Evolutionary conservation across 129 eudicot genomes (phyloP).

Genomic region (Artemisia annua): DNA sequence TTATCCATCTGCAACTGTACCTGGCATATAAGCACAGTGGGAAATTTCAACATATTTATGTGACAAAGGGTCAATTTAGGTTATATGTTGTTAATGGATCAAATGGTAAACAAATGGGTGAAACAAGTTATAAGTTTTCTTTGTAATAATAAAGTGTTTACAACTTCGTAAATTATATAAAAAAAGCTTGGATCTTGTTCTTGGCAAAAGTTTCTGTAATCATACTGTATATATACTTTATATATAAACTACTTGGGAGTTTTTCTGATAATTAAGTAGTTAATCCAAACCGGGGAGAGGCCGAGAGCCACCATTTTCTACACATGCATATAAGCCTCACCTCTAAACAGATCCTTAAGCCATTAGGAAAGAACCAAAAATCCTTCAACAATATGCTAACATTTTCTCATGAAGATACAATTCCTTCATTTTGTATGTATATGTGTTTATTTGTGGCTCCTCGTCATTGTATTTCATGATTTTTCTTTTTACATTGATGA

Average conservation of each 20-base stretch:
- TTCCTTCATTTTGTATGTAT: not conserved
- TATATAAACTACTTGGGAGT: too few relatives aligned
- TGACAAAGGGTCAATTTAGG: not conserved
- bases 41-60: not conserved
- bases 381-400: not conserved
- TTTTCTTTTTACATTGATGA: not conserved
- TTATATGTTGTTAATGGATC: not conserved
- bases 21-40: not conserved
- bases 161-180: not conserved
- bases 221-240: not conserved
- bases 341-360: not conserved
- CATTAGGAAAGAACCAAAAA: not conserved
- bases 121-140: not conserved
- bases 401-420: too few relatives aligned
- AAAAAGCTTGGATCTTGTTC: not conserved
- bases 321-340: not conserved
- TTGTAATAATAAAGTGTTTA: too few relatives aligned
- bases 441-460: not conserved
- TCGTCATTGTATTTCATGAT: not conserved
- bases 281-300: too few relatives aligned
- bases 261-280: too few relatives aligned
- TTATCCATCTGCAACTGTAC: not conserved
- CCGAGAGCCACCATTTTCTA: too few relatives aligned
- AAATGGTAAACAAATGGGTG: not conserved
- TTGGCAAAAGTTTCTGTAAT: not conserved